Evolutionary conservation across 768 basidiomycete species (phyloP), one percentile per base, ranked within the genome.

Genomic region (Amanita pseudoporphyria): DNA sequence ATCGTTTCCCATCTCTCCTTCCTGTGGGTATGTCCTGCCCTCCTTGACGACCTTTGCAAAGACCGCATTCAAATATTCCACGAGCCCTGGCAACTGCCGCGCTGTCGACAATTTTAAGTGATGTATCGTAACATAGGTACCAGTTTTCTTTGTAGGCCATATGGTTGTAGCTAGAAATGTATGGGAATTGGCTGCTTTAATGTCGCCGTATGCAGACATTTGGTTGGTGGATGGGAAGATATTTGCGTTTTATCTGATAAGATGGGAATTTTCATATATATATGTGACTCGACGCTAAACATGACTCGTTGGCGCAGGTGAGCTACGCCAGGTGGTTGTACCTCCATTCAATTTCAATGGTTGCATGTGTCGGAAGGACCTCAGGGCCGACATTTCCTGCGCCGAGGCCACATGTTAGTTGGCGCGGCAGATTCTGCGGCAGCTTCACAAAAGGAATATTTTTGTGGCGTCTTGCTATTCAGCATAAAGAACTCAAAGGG

Each of bases 1-100:
- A n/a, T 74, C 64, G 19, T 71, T 69, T 5, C 69, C 66, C 46
- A 72, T 68, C 14, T 73, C 67, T 35, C 73, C 74, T 64, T 91
- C 87, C 64, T 94, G 92, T 0, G 92, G 91, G 64, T 94, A 95
- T 6, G 92, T 90, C 54, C 69, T 58, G 1, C 93, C 93, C 40
- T 76, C 76, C 49, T 81, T 82, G 10, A 95, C 70, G 57, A 86
- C 88, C 46, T 71, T 70, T n/a, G 78, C 76, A 63, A 95, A 94
- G 21, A 79, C 67, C 14, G 40, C 53, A 52, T 64, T 73, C 14
- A 89, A 73, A 57, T 82, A 76, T 18, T 79, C 72, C 48, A 87
- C 59, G 33, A 91, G 66, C 21, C 78, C 82, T 2, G 70, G 60
- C 18, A 70, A 54, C 21, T 52, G 51, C 36, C 56, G 60, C n/a